These are phyloP conservation scores for Flaveria bidentis DNA, from an alignment of 129 eudicot genomes.

Conservation along the genomic window DNA sequence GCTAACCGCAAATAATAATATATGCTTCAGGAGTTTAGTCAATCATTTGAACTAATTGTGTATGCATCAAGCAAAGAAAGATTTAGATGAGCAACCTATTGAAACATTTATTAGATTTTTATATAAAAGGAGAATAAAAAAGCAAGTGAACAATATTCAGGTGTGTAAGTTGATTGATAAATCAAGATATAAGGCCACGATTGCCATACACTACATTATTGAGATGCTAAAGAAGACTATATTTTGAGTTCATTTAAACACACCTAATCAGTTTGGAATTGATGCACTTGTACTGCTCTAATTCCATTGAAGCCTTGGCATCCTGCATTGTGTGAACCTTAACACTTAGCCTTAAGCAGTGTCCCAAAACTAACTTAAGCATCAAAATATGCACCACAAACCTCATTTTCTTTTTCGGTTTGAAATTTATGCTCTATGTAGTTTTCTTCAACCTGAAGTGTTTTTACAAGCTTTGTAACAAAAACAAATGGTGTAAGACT, in stretches of 20 bases:
- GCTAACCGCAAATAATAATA: conserved; percentile 14
- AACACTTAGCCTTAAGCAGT: conserved; percentile 5
- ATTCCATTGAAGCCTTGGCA: conserved; percentile 38
- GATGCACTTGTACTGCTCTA: conserved; percentile 49
- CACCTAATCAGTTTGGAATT: conserved; percentile 63
- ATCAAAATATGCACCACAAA: conserved; percentile 33
- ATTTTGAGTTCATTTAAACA: background rate
- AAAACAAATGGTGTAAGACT: background rate
- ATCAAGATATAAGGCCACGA: background rate
- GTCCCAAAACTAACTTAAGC: conserved; percentile 25
- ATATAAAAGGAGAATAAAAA: background rate
- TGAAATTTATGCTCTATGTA: conserved; percentile 24
- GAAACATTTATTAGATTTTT: background rate
- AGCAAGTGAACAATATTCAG: background rate
- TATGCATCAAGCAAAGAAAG: conserved; percentile 13
- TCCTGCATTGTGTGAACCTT: conserved; percentile 43
- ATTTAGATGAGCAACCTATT: conserved; percentile 6
- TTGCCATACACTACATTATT: background rate
- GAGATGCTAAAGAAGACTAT: background rate
- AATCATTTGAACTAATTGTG: background rate
- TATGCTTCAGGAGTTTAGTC: conserved; percentile 19
- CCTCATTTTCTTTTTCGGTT: conserved; percentile 40
- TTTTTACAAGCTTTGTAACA: conserved; percentile 46
- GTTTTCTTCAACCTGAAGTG: conserved; percentile 52
- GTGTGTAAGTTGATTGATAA: background rate